Conservation (phyloP, 1,139 yeast species). For the Hansenula sp. region DNA sequence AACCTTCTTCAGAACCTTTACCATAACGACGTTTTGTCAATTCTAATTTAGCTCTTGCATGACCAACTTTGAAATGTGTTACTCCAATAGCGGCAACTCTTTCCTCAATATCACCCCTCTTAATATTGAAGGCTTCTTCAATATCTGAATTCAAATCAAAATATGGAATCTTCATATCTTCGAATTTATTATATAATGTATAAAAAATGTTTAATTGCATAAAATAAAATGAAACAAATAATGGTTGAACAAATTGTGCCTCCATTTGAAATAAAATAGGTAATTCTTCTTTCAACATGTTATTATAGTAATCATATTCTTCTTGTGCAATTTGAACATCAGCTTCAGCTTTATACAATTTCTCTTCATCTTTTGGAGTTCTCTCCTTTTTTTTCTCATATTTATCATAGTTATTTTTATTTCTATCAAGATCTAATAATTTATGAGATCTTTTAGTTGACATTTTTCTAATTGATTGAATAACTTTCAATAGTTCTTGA, state of each 20-base stretch:
- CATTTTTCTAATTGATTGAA: slow-evolving; percentile 84
- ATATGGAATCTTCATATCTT: slow-evolving; percentile 94
- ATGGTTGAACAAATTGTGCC: slow-evolving; percentile 86
- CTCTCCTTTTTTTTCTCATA: slow-evolving; percentile 79
- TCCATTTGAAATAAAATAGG: slow-evolving; percentile 86
- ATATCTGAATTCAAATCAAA: slow-evolving; percentile 84
- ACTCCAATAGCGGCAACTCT: slow-evolving; percentile 81
- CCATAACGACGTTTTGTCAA: slow-evolving; percentile 77
- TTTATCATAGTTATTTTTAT: slow-evolving; percentile 62
- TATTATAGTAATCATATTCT: slow-evolving; percentile 94
- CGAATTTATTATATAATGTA: slow-evolving; percentile 86
- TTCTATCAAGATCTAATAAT: slow-evolving; percentile 91
- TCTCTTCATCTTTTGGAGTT: slow-evolving; percentile 86
- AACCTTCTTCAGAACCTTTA: slow-evolving; percentile 35
- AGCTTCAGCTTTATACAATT: slow-evolving; percentile 81
- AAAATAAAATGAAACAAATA: slow-evolving; percentile 90
- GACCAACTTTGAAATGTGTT: slow-evolving; percentile 87
- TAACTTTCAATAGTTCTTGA: slow-evolving; percentile 80
- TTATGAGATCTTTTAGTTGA: slow-evolving; percentile 94
- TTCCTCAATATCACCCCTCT: slow-evolving; percentile 90
- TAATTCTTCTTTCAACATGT: slow-evolving; percentile 84
- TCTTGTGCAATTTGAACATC: slow-evolving; percentile 89
- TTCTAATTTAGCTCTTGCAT: slow-evolving; percentile 79
- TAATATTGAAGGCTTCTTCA: slow-evolving; percentile 68
- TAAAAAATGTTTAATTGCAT: slow-evolving; percentile 97